These are phyloP conservation scores for Ustilaginoidea virens DNA, from an alignment of 2,329 filamentous ascomycete species.

Conservation along the genomic window DNA sequence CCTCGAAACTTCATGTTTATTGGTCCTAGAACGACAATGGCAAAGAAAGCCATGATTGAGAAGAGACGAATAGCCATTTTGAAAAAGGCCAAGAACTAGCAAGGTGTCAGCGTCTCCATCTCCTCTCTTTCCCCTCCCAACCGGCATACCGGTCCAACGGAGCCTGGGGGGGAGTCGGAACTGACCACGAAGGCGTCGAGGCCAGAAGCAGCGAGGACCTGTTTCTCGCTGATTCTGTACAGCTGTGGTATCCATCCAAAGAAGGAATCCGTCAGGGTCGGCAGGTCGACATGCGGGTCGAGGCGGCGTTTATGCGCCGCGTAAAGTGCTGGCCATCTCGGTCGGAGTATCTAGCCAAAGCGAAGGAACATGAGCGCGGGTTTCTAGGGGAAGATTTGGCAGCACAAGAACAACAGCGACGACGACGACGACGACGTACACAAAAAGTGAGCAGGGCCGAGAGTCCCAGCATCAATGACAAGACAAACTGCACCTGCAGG, in stretches of 20 bases:
- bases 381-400: background rate
- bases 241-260: constrained; percentile 88
- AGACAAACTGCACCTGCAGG: constrained; percentile 49
- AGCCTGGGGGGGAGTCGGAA: constrained; percentile 6
- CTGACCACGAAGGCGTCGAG: constrained; percentile 84
- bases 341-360: constrained; percentile 54
- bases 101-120: constrained; percentile 7
- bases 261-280: constrained; percentile 66
- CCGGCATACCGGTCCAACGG: too few species aligned
- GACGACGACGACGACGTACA: constrained; percentile 26
- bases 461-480: constrained; percentile 56
- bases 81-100: constrained; percentile 75
- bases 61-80: constrained; percentile 87
- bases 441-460: constrained; percentile 65
- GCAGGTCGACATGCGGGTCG: constrained; percentile 44
- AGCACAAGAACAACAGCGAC: too few species aligned
- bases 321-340: constrained; percentile 84
- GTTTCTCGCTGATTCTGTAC: constrained; percentile 73
- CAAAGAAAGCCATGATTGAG: constrained; percentile 64
- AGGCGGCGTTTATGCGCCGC: constrained; percentile 71
- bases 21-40: constrained; percentile 65
- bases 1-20: constrained; percentile 55
- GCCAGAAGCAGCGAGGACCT: constrained; percentile 78
- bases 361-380: background rate
- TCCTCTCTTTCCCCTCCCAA: background rate